Evolutionary conservation across 805 yeast species (phyloP).

Genomic region (Yamadazyma kitorensis): DNA sequence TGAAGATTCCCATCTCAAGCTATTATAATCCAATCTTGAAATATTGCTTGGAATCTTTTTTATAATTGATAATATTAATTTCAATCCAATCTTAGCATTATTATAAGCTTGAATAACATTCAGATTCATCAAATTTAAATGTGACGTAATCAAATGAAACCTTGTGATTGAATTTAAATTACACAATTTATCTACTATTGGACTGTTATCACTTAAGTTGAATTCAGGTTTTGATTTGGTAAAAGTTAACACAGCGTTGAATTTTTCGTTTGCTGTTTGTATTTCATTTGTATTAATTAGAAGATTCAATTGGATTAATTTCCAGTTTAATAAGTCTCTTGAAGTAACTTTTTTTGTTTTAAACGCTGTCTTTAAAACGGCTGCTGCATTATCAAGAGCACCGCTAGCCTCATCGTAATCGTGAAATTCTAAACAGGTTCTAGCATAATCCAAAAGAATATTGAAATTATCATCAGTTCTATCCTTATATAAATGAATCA

Average conservation of each 20-base stretch:
- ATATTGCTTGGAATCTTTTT: conserved; percentile 22
- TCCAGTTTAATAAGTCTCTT: conserved; percentile 20
- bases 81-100: conserved; percentile 48
- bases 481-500: too few relatives aligned
- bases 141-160: conserved; percentile 32
- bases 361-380: conserved; percentile 2
- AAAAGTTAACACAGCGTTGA: conserved; percentile 19
- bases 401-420: not conserved
- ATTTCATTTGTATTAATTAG: conserved; percentile 18
- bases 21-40: not conserved
- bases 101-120: conserved; percentile 28
- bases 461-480: not conserved
- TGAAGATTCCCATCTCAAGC: conserved; percentile 29
- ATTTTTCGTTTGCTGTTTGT: conserved; percentile 20
- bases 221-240: conserved; percentile 29
- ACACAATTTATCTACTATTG: conserved; percentile 17
- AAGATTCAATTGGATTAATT: conserved; percentile 29
- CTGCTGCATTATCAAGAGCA: conserved; percentile 1
- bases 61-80: conserved; percentile 51
- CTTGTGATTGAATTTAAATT: conserved; percentile 31
- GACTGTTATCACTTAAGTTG: conserved; percentile 1
- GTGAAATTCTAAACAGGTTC: not conserved
- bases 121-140: conserved; percentile 15
- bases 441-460: not conserved
- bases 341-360: conserved; percentile 1